Evolutionary conservation across 805 yeast genomes (phyloP).

Genomic region (Jamesozyma lodderae): DNA sequence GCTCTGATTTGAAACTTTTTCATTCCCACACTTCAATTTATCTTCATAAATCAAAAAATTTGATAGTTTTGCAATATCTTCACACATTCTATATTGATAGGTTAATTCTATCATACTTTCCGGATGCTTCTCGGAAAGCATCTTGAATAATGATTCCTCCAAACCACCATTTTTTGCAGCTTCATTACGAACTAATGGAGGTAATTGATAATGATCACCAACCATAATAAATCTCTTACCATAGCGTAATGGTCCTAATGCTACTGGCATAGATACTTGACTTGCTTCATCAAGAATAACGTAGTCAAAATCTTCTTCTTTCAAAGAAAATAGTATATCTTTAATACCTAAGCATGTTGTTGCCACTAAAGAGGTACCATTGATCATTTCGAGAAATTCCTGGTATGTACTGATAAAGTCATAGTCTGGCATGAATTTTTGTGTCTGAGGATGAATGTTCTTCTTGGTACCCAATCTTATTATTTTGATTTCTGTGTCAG

Average conservation of each 20-base stretch:
- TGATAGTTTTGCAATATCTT: slow-evolving; percentile 76
- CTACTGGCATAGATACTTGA: slow-evolving; percentile 84
- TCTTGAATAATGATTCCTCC: slow-evolving; percentile 66
- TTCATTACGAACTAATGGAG: slow-evolving; percentile 72
- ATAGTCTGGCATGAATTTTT: slow-evolving; percentile 41
- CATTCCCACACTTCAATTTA: slow-evolving; percentile 65
- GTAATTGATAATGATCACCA: slow-evolving; percentile 93
- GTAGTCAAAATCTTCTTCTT: slow-evolving; percentile 61
- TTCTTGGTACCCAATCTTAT: slow-evolving; percentile 57
- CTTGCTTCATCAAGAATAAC: slow-evolving; percentile 97
- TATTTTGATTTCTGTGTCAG: slow-evolving; percentile 38
- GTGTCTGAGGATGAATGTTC: slow-evolving; percentile 55
- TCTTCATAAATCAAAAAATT: slow-evolving; percentile 73
- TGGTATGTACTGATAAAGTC: slow-evolving; percentile 34
- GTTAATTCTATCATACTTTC: slow-evolving; percentile 65
- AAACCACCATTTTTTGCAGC: slow-evolving; percentile 51
- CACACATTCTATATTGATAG: slow-evolving; percentile 86
- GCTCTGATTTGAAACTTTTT: slow-evolving; percentile 48
- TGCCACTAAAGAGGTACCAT: slow-evolving; percentile 69
- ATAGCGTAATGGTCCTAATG: slow-evolving; percentile 76
- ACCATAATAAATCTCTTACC: slow-evolving; percentile 78
- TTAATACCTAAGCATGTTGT: slow-evolving; percentile 73
- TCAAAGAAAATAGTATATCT: slow-evolving; percentile 23
- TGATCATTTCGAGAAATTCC: slow-evolving; percentile 40
- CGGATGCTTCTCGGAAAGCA: slow-evolving; percentile 65